phyloP scores from a whole-genome alignment of 2,329 filamentous ascomycete species.

The Monilinia vaccinii-corymbosi region DNA sequence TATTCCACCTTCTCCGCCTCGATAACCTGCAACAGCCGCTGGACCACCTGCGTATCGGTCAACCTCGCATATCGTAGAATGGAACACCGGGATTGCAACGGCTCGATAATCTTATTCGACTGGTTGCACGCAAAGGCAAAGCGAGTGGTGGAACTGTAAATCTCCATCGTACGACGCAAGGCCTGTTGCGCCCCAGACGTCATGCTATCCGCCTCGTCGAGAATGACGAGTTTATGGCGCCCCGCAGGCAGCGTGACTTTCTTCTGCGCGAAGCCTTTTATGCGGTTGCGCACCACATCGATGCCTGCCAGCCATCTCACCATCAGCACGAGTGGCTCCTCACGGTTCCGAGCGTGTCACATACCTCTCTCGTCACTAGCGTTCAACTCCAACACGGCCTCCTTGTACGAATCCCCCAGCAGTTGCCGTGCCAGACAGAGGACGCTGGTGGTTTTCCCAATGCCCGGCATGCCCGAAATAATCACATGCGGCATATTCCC shows the following conservation, averaged over 20 bases:
- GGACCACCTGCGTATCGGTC: slow-evolving; percentile 87
- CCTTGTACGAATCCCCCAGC: slow-evolving; percentile 89
- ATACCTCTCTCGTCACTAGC: slow-evolving; percentile 85
- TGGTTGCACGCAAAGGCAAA: slow-evolving; percentile 99
- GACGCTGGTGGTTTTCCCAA: slow-evolving; percentile 95
- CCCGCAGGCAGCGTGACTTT: slow-evolving; percentile 91
- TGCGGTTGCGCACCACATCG: slow-evolving; percentile 91
- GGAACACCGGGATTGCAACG: slow-evolving; percentile 92
- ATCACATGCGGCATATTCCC: slow-evolving; percentile 99
- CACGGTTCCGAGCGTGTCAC: background rate
- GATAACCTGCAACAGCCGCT: slow-evolving; percentile 83
- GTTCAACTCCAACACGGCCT: slow-evolving; percentile 93
- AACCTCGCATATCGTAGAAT: slow-evolving; percentile 90
- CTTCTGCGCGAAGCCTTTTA: slow-evolving; percentile 98
- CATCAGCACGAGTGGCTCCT: background rate
- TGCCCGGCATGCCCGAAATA: slow-evolving; percentile 98
- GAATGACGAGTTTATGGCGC: slow-evolving; percentile 90
- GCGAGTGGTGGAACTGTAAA: slow-evolving; percentile 90
- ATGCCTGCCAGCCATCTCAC: slow-evolving; percentile 50
- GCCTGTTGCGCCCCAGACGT: slow-evolving; percentile 94
- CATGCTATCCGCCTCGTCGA: slow-evolving; percentile 98
- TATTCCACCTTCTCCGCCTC: slow-evolving; percentile 85
- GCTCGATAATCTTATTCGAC: slow-evolving; percentile 98
- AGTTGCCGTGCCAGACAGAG: slow-evolving; percentile 87
- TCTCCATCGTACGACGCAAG: slow-evolving; percentile 93